Conservation (phyloP, 2,329 filamentous ascomycete genomes). For the Neofusicoccum cordaticola region DNA sequence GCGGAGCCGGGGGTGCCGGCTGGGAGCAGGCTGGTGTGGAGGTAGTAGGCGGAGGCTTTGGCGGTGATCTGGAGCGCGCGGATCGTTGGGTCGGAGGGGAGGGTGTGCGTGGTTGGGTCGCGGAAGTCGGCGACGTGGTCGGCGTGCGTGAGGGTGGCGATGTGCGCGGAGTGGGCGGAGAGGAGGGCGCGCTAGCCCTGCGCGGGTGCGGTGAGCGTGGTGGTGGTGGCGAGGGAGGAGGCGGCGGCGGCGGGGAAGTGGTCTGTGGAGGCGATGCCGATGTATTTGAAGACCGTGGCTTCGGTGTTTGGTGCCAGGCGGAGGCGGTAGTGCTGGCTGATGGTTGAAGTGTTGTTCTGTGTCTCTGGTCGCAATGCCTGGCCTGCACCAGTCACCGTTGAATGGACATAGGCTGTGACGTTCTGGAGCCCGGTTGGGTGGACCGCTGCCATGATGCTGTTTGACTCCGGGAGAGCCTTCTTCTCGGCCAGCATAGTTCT, state of each 20-base stretch:
- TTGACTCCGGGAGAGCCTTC: constrained; percentile 27
- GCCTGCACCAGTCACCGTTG: constrained; percentile 45
- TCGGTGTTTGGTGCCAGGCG: constrained; percentile 51
- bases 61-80: background rate
- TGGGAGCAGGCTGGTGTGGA: constrained; percentile 57
- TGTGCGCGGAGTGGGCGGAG: constrained; percentile 58
- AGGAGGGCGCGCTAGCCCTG: constrained; percentile 57
- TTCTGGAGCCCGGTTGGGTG: constrained; percentile 60
- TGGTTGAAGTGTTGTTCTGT: background rate
- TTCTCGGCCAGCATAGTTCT: constrained; percentile 60
- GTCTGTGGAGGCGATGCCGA: constrained; percentile 67
- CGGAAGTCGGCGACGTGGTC: constrained; percentile 57
- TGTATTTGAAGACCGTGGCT: constrained; percentile 61
- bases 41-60: constrained; percentile 43
- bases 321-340: background rate
- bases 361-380: background rate
- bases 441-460: constrained; percentile 62
- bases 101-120: background rate
- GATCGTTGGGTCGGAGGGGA: background rate
- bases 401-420: constrained; percentile 61
- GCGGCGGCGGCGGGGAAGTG: constrained; percentile 57
- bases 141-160: constrained; percentile 59
- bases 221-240: constrained; percentile 53
- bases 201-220: constrained; percentile 49
- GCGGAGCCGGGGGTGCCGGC: constrained; percentile 39